These are phyloP conservation scores for Trichoderma atrobrunneum DNA, from an alignment of 2,329 filamentous ascomycete species.

Conservation along the genomic window DNA sequence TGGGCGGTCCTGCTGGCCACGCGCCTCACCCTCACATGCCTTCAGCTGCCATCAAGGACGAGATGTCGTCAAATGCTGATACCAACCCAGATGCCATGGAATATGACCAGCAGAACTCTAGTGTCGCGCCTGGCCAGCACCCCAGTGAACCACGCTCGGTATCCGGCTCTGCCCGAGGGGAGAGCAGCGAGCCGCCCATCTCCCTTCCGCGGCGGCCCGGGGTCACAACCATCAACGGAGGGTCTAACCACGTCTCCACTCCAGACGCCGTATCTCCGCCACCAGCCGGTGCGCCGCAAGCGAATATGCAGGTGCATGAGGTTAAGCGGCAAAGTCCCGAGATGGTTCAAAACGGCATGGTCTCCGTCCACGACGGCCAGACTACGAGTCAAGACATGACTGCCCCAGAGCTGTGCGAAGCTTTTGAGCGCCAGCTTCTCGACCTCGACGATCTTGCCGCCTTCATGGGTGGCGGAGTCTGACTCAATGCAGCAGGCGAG, in stretches of 20 bases:
- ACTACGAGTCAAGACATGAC: conserved; percentile 53
- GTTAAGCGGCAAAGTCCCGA: conserved; percentile 39
- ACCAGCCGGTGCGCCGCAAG: conserved; percentile 31
- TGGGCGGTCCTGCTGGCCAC: conserved; percentile 33
- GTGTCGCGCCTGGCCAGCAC: conserved; percentile 27
- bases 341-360: conserved; percentile 32
- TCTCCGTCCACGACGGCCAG: conserved; percentile 33
- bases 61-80: conserved; percentile 53
- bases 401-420: conserved; percentile 54
- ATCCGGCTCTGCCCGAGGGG: conserved; percentile 44
- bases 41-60: conserved; percentile 48
- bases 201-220: conserved; percentile 37
- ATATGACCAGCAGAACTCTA: conserved; percentile 46
- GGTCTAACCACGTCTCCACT: conserved; percentile 48
- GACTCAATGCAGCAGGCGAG: neutral
- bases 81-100: conserved; percentile 57
- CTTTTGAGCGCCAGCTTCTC: conserved; percentile 58
- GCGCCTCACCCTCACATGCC: conserved; percentile 31
- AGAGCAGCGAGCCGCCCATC: conserved; percentile 53
- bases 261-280: conserved; percentile 48
- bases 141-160: conserved; percentile 35
- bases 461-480: conserved; percentile 62
- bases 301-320: conserved; percentile 29
- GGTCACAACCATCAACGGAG: conserved; percentile 53
- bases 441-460: conserved; percentile 60